These are phyloP conservation scores for Pseudopyrenochaeta lycopersici DNA, from an alignment of 2,329 filamentous ascomycete species.

Conservation along the genomic window DNA sequence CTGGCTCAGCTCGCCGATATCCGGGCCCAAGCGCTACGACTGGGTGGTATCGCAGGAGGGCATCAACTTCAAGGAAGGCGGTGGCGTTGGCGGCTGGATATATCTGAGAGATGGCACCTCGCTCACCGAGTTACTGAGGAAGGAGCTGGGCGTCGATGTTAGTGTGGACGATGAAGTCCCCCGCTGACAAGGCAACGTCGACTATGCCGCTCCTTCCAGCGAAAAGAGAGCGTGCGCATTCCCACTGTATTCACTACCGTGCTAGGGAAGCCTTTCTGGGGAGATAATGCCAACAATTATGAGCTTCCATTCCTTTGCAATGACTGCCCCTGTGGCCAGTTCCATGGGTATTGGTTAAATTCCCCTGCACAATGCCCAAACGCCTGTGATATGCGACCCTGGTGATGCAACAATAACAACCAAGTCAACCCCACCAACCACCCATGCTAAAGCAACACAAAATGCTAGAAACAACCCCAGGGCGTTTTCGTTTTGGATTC, in stretches of 20 bases:
- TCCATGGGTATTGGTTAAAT: conserved; percentile 3
- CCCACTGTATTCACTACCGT: background rate
- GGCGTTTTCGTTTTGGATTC: too few relatives aligned
- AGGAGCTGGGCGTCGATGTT: conserved; percentile 76
- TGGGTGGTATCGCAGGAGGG: conserved; percentile 79
- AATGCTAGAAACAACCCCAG: too few relatives aligned
- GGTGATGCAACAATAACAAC: background rate
- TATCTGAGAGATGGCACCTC: conserved; percentile 85
- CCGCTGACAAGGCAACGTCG: conserved; percentile 20
- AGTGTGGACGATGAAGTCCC: conserved; percentile 42
- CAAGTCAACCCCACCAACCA: background rate
- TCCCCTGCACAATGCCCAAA: conserved; percentile 7
- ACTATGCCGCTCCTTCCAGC: background rate
- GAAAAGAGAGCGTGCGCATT: background rate
- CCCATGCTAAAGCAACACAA: background rate
- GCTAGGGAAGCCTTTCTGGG: too few relatives aligned
- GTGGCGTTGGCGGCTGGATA: conserved; percentile 79
- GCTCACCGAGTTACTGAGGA: conserved; percentile 74
- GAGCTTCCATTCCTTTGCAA: background rate
- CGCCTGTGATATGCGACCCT: conserved; percentile 28
- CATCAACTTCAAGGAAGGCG: conserved; percentile 82
- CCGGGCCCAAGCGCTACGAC: conserved; percentile 93
- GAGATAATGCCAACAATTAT: background rate
- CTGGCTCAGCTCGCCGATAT: conserved; percentile 91
- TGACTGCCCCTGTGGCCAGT: background rate